Conservation (phyloP, 805 yeast species). For the Candida chilensis region DNA sequence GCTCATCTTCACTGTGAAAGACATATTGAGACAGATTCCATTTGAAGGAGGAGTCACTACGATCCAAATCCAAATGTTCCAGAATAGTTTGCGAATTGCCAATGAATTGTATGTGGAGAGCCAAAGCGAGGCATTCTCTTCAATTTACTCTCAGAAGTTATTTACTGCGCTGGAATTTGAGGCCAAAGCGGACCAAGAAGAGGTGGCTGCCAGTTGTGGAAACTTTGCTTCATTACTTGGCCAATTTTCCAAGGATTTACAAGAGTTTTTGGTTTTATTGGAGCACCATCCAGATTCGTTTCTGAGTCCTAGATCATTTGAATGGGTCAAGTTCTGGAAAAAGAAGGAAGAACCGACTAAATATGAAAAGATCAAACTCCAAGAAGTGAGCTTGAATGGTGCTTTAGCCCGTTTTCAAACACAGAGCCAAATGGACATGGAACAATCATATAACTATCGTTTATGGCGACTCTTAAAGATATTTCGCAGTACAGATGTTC, state of each 20-base stretch:
- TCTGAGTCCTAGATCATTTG: slow-evolving; percentile 24
- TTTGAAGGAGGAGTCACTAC: slow-evolving; percentile 40
- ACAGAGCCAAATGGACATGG: slow-evolving; percentile 6
- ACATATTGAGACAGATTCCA: slow-evolving; percentile 51
- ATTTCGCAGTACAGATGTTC: slow-evolving; percentile 58
- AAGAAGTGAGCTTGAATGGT: slow-evolving; percentile 19
- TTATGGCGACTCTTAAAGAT: slow-evolving; percentile 42
- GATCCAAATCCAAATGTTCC: too few species aligned
- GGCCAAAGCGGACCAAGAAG: slow-evolving; percentile 58
- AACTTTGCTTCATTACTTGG: slow-evolving; percentile 62
- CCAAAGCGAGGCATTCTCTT: slow-evolving; percentile 47
- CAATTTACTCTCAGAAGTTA: slow-evolving; percentile 46
- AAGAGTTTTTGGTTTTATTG: slow-evolving; percentile 33
- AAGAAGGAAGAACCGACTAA: too few species aligned
- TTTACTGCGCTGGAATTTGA: slow-evolving; percentile 29
- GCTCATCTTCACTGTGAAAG: slow-evolving; percentile 52
- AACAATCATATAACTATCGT: slow-evolving; percentile 13
- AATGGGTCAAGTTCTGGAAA: slow-evolving; percentile 48
- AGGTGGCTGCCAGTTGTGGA: slow-evolving; percentile 78
- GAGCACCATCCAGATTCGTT: slow-evolving; percentile 24
- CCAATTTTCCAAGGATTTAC: slow-evolving; percentile 52
- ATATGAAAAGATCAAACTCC: too few species aligned
- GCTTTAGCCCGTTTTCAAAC: slow-evolving; percentile 20
- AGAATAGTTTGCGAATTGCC: slow-evolving; percentile 39
- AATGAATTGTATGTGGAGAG: slow-evolving; percentile 45